phyloP scores from a whole-genome alignment of 2,329 filamentous ascomycete species.

The Graphiopsis chlorocephala region DNA sequence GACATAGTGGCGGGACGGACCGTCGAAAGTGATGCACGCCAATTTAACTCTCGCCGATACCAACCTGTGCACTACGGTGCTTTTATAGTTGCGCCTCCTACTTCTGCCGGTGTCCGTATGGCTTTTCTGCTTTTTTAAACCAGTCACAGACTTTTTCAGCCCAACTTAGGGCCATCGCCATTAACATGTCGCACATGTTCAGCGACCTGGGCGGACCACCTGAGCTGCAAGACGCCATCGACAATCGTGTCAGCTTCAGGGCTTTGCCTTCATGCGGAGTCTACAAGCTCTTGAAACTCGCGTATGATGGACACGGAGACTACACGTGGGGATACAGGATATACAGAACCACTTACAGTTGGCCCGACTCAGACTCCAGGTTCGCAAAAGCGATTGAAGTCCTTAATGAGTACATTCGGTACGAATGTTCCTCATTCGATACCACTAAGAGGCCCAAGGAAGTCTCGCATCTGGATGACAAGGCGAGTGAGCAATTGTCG shows the following conservation, averaged over 20 bases:
- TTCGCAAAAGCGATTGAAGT: background rate
- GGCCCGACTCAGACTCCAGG: background rate
- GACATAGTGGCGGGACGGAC: no score
- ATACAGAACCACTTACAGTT: background rate
- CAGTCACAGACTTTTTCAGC: no score
- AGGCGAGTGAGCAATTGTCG: background rate
- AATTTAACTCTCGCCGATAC: no score
- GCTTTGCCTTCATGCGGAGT: background rate
- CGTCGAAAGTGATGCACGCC: no score
- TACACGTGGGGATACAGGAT: slow-evolving; percentile 6
- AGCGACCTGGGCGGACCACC: background rate
- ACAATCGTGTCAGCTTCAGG: background rate
- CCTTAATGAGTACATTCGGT: background rate
- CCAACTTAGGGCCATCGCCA: no score
- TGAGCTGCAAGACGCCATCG: background rate
- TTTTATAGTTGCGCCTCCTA: no score
- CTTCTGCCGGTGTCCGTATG: no score
- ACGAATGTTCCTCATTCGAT: background rate
- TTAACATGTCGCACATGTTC: no score
- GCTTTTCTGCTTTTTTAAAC: no score
- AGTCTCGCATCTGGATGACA: background rate
- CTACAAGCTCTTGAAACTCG: background rate
- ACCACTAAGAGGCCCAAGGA: background rate
- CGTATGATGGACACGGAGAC: background rate
- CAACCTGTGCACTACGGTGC: no score